Conservation (phyloP, 306 rosid species). For the Vigna mungo region DNA sequence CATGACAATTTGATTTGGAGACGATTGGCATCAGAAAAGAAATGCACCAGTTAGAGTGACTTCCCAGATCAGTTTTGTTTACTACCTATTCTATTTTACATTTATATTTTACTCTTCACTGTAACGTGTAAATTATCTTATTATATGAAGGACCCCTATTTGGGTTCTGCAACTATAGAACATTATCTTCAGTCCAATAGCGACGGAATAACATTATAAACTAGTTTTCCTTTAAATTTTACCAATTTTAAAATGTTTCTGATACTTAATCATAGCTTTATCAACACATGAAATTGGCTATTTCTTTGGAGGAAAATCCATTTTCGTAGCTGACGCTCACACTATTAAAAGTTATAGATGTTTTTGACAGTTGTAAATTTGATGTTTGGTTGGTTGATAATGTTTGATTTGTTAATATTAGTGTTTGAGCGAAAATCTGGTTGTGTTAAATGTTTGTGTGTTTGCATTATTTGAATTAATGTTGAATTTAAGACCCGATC, state of each 20-base stretch:
- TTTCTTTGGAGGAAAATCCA: not conserved
- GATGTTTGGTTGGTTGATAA: no score
- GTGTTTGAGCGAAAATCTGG: no score
- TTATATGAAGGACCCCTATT: slow-evolving; percentile 50
- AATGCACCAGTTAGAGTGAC: slow-evolving; percentile 29
- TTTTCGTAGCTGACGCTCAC: not conserved
- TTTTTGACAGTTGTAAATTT: no score
- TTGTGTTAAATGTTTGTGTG: no score
- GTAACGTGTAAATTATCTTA: slow-evolving; percentile 45
- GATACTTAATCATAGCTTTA: not conserved
- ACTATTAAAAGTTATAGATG: not conserved
- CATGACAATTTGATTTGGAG: slow-evolving; percentile 31
- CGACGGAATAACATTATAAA: slow-evolving; percentile 3
- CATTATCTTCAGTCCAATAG: not conserved
- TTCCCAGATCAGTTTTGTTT: slow-evolving; percentile 46
- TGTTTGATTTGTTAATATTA: no score
- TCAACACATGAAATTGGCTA: not conserved
- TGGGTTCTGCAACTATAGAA: slow-evolving; percentile 42
- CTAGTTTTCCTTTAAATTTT: not conserved
- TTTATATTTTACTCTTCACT: not conserved
- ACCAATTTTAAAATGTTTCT: not conserved
- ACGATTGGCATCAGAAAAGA: slow-evolving; percentile 31
- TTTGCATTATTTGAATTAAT: no score
- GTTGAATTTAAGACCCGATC: no score
- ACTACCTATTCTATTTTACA: slow-evolving; percentile 7